Percentiles rank a stretch among this genome's conserved stretches.
phyloP scores from a whole-genome alignment of 306 rosid species.

The Chamaecrista fasciculata region DNA sequence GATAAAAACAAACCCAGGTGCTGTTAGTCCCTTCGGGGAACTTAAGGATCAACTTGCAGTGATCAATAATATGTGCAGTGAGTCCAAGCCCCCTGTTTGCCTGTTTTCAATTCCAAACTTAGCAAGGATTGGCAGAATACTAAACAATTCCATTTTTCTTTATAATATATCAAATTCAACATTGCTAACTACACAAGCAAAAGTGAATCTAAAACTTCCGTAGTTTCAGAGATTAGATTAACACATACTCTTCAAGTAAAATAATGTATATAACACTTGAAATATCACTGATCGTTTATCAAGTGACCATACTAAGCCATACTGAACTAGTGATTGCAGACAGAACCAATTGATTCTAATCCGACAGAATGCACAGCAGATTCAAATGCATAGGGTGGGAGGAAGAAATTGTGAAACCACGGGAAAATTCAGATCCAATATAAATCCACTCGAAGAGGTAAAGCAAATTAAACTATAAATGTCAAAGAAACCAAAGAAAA shows the following conservation, averaged over 20 bases:
- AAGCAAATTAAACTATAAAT: background rate
- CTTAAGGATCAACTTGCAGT: conserved; percentile 76
- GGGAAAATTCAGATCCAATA: conserved; percentile 23
- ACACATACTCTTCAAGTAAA: background rate
- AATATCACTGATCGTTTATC: background rate
- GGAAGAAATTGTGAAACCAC: background rate
- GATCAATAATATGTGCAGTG: conserved; percentile 76
- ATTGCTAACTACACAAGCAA: background rate
- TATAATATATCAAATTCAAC: background rate
- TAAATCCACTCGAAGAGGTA: background rate
- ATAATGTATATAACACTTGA: background rate
- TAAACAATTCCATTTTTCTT: background rate
- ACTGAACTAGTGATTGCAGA: background rate
- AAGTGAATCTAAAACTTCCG: background rate
- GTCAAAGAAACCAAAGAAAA: background rate
- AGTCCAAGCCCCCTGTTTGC: conserved; percentile 96
- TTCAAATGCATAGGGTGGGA: background rate
- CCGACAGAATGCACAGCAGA: background rate
- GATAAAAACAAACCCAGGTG: conserved; percentile 71
- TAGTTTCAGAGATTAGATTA: background rate
- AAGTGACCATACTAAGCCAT: background rate
- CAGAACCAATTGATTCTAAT: background rate
- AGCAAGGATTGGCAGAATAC: conserved; percentile 12
- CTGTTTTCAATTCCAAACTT: conserved; percentile 45
- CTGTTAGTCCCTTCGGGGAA: conserved; percentile 93